Evolutionary conservation across 768 basidiomycete species (phyloP), one percentile per base, ranked within the genome.

Genomic region (Lyophyllum atratum): DNA sequence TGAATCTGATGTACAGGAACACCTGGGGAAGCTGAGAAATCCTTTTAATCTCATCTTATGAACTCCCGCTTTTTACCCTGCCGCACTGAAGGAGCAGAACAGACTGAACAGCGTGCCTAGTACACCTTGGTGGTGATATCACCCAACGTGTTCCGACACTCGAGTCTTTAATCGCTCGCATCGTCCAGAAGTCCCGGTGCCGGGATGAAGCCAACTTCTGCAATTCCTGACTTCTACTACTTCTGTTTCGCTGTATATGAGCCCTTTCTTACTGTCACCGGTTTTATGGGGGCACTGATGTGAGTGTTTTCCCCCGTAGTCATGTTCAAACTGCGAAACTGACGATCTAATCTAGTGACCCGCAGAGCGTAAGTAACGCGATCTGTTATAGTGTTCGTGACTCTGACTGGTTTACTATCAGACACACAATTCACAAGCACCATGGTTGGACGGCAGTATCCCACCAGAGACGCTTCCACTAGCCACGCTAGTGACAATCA

Each of bases 361-460:
- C 89, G 15, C 79, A 82, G 70, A 74, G 79, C 62, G 88, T 86
- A 74, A 70, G 82, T 66, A 53, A 44, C 31, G 26, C 54, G 44
- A 48, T 44, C 46, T 44, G 26, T 56, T 52, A 58, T n/a, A 37
- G 14, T 25, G 8, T 43, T 12, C 34, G 37, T 17, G 31, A 44
- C 26, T 59, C 52, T 28, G 42, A 14, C 52, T 42, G 43, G 22
- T 51, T 37, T 56, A 40, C 37, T 56, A 34, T 22, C 65, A 92
- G 90, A 81, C 84, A 3, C 85, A 91, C 61, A 87, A 90, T 65
- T 70, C 79, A 44, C 90, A 92, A 71, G 90, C 90, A 2, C 89
- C 90, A 24, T 91, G 90, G 90, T 78, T 84, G 22, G 48, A 69
- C 22, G 70, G 73, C 55, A 72, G 61, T 40, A 66, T 74, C 6